Base-by-base conservation (phyloP, 2,329 filamentous ascomycete genomes). In the Clonostachys chloroleuca region DNA sequence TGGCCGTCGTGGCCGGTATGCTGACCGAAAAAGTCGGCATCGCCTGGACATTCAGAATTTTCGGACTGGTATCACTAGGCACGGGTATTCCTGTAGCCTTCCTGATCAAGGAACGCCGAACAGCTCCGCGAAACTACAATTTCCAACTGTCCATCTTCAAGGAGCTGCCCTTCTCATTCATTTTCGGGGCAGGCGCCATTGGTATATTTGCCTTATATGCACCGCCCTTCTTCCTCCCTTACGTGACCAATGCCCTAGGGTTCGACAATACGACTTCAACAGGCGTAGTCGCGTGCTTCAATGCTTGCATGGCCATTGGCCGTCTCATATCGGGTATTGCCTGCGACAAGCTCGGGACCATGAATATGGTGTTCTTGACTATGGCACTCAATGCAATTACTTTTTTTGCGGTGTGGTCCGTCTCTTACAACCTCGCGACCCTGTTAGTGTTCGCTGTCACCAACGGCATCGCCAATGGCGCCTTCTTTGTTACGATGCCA, bases 401-500 rank as follows among this genome's bases (percentile, higher is more conserved):
- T 51, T 80, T 82, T 68, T 63, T 84, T 13, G 71, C 72, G 2
- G 64, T 84, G 6, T 84, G 80, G 80, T 80, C 80, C 0, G 67
- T 78, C 0, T 77, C 75, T 3, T 72, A 64, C 16, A 72, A 73
- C 0, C 57, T 83, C 3, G 75, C 64, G 0, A 75, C 77, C 0
- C 60, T 84, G 35, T 61, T 76, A 12, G 59, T 73, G 0, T 84
- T 84, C 53, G 76, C 74, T n/a, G 63, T 81, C 13, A 63, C 83
- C 18, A 84, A 83, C 52, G 80, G 81, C 0, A 65, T 72, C 39
- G 71, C 75, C 1, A 83, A 83, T 55, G 80, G 80, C 1, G 77
- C 74, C 0, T 84, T 83, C 62, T 84, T 84, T 56, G 72, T 75
- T 3, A 74, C 75, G 0, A 80, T 83, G 65, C 80, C 80, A 1